phyloP scores from a whole-genome alignment of 352 stramenopile genomes.

The Pseudoperonospora humuli region DNA sequence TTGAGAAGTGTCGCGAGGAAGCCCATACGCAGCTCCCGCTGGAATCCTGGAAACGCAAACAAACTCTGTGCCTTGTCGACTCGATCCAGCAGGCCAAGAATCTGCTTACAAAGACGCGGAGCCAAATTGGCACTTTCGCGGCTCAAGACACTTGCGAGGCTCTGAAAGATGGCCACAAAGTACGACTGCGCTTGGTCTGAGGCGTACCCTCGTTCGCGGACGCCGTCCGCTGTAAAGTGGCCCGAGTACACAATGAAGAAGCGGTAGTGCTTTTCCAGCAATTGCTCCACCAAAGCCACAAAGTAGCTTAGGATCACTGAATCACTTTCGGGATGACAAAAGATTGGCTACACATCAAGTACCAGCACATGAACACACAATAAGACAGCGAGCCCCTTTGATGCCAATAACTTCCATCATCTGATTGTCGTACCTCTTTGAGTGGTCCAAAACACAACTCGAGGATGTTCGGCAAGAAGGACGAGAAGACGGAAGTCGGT shows the following conservation, averaged over 20 bases:
- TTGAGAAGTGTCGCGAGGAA: conserved; percentile 76
- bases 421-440: conserved; percentile 53
- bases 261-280: conserved; percentile 75
- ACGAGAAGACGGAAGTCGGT: conserved; percentile 57
- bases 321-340: conserved; percentile 62
- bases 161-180: conserved; percentile 75
- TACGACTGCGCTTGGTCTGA: conserved; percentile 64
- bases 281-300: conserved; percentile 58
- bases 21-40: conserved; percentile 60
- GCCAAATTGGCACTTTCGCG: conserved; percentile 45
- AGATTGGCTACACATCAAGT: conserved; percentile 40
- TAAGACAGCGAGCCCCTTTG: background rate
- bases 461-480: conserved; percentile 68
- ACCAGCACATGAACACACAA: background rate
- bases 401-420: background rate
- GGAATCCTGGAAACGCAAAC: conserved; percentile 69
- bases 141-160: conserved; percentile 51
- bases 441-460: conserved; percentile 72
- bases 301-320: conserved; percentile 63
- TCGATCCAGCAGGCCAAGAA: conserved; percentile 56
- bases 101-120: conserved; percentile 61
- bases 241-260: conserved; percentile 59
- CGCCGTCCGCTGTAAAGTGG: conserved; percentile 37
- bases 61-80: conserved; percentile 57
- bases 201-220: conserved; percentile 47